These are phyloP conservation scores for Salix udensis DNA, from an alignment of 345 rosid genomes.

Conservation along the genomic window DNA sequence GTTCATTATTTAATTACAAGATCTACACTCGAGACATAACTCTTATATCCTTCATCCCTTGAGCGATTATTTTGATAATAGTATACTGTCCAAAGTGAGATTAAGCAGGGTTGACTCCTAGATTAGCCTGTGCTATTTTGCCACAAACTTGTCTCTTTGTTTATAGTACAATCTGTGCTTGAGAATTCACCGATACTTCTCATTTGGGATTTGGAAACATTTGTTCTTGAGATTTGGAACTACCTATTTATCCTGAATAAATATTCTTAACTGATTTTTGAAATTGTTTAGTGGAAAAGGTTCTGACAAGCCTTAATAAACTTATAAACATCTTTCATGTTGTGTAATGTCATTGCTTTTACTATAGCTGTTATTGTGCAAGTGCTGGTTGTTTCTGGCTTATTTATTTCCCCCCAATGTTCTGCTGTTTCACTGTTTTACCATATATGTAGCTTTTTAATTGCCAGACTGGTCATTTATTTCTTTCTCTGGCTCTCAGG, in stretches of 20 bases:
- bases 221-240: background rate
- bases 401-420: background rate
- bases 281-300: background rate
- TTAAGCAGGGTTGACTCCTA: background rate
- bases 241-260: background rate
- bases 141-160: background rate
- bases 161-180: background rate
- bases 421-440: slow-evolving; percentile 12
- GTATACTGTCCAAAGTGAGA: background rate
- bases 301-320: background rate
- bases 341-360: too few species aligned
- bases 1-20: too few species aligned
- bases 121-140: background rate
- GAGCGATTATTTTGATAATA: background rate
- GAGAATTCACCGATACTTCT: background rate
- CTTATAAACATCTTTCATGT: background rate
- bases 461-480: slow-evolving; percentile 12
- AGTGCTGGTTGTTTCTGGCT: too few species aligned
- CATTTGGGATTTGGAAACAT: too few species aligned
- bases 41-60: background rate
- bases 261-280: background rate
- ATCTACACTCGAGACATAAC: background rate
- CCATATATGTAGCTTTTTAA: slow-evolving; percentile 2
- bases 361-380: background rate
- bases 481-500: slow-evolving; percentile 50